phyloP scores from a whole-genome alignment of 2,329 filamentous ascomycete species.

The Trichoderma simmonsii region DNA sequence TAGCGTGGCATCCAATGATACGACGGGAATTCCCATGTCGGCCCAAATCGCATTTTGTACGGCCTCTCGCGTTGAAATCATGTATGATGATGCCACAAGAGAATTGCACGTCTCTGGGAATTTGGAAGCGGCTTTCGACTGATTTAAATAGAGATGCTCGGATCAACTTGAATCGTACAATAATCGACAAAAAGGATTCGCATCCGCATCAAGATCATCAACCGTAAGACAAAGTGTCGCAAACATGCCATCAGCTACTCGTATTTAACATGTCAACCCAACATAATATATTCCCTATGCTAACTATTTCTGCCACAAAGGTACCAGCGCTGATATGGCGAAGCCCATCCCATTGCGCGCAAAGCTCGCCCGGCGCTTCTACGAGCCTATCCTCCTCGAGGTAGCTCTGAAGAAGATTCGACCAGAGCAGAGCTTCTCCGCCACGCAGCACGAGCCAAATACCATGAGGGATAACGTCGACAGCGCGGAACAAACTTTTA shows the following conservation, averaged over 20 bases:
- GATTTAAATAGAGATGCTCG: background rate
- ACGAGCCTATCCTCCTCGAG: slow-evolving; percentile 29
- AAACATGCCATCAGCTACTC: background rate
- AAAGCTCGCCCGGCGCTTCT: slow-evolving; percentile 28
- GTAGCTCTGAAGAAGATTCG: slow-evolving; percentile 25
- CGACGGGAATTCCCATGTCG: background rate
- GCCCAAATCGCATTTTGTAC: background rate
- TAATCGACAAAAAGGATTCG: background rate
- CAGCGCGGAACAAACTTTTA: slow-evolving; percentile 26
- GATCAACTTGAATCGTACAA: background rate
- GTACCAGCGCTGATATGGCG: background rate
- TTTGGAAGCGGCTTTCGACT: background rate
- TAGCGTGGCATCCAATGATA: background rate
- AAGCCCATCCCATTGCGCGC: slow-evolving; percentile 12
- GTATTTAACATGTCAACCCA: background rate
- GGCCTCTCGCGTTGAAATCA: background rate
- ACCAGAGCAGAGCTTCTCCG: background rate
- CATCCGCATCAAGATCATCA: too few species aligned
- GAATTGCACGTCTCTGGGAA: background rate
- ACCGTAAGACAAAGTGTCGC: background rate
- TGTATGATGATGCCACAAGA: background rate
- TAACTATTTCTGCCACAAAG: background rate
- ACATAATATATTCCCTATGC: background rate
- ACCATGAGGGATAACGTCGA: background rate
- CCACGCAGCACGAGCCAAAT: background rate